Base-by-base conservation (phyloP, 2,329 filamentous ascomycete species). In the Leptographium flavum region DNA sequence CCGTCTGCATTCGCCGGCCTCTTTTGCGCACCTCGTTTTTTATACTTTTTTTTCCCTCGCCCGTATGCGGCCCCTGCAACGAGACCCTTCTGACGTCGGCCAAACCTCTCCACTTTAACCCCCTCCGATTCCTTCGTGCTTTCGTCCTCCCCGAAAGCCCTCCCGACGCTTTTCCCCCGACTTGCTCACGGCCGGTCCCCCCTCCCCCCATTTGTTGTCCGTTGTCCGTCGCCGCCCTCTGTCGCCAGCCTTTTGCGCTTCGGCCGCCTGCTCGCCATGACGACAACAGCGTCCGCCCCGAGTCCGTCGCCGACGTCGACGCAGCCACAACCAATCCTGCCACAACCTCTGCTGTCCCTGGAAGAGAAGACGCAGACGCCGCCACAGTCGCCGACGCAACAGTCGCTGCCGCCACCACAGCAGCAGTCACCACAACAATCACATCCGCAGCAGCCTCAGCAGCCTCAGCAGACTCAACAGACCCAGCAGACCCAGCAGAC, bases 291-390 rank as follows among this genome's bases (percentile, higher is more conserved):
- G 13, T 22, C 39, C n/a, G 33, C 39, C 9, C 36, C 40, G 17
- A 38, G 40, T 37, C 44, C 39, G 22, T 39, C 39, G 25, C 25
- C 22, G 21, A 28, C n/a, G 14, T 25, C 39, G 22, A 36, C 43
- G 9, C 31, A 27, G 32, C 9, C n/a, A 14, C 42, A 47, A 30
- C 22, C 41, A 17, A 21, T 37, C 32, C 45, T 37, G 19, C 32
- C 45, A 11, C 48, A 43, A 15, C 46, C 55, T 30, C 43, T 25
- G 17, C 30, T 35, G 28, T 14, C 31, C 13, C n/a, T n/a, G n/a
- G n/a, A n/a, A n/a, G n/a, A n/a, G n/a, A n/a, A n/a, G n/a, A n/a
- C n/a, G n/a, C n/a, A n/a, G n/a, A n/a, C n/a, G 19, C 35, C 22
- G 10, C 32, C 9, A 31, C 28, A 6, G 22, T 15, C 27, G 8